These are phyloP conservation scores for bread wheat (Triticum aestivum) DNA, from an alignment of 176 grass and related monocot genomes.

Conservation along the genomic window IWGSC_CS_RefSeq_v2.1 NC_057806.1:395638609-395639108, in stretches of 20 bases:
- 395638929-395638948: constrained; percentile 12
- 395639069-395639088: constrained; percentile 54
- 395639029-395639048: constrained; percentile 58
- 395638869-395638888: neutral
- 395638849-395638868: neutral
- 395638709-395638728: constrained; percentile 6
- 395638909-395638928: constrained; percentile 18
- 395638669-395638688: neutral
- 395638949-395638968: neutral
- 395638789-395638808: constrained; percentile 35
- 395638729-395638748: neutral
- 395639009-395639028: constrained; percentile 53
- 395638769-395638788: constrained; percentile 26
- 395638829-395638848: constrained; percentile 13
- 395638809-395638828: neutral
- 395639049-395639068: constrained; percentile 69
- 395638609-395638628: neutral
- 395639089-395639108: constrained; percentile 66
- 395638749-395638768: neutral
- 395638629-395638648: neutral
- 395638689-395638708: constrained; percentile 2
- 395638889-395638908: neutral
- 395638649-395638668: neutral
- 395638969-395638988: constrained; percentile 29
- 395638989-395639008: constrained; percentile 80